Evolutionary conservation across 371 early-diverging fungal genomes (phyloP).

Genomic region (Synchytrium microbalum): DNA sequence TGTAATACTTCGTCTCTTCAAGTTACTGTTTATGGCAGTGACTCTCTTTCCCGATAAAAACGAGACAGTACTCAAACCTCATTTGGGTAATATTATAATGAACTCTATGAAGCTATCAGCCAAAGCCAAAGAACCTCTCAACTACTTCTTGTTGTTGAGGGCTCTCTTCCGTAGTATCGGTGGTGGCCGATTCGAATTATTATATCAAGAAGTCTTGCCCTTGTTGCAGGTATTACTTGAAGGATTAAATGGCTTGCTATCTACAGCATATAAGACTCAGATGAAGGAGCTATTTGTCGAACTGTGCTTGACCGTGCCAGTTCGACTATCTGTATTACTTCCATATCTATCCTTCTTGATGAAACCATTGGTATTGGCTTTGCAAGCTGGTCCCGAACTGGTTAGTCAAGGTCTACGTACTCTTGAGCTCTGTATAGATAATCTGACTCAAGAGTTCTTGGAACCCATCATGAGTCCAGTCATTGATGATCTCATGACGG

Average conservation of each 20-base stretch:
- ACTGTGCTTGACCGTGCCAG: conserved; percentile 93
- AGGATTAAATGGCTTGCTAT: conserved; percentile 74
- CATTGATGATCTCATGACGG: conserved; percentile 84
- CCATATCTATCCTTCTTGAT: conserved; percentile 92
- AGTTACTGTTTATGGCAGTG: conserved; percentile 89
- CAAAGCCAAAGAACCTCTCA: conserved; percentile 75
- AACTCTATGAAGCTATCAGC: conserved; percentile 76
- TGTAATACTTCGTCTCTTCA: conserved; percentile 84
- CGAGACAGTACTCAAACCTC: conserved; percentile 84
- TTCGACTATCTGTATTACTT: conserved; percentile 87
- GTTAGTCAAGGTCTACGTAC: conserved; percentile 93
- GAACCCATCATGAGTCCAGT: conserved; percentile 94
- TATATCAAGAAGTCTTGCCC: conserved; percentile 90
- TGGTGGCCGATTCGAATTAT: conserved; percentile 62
- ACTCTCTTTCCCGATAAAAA: conserved; percentile 86
- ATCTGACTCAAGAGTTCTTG: conserved; percentile 91
- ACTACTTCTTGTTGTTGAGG: conserved; percentile 86
- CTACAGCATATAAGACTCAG: conserved; percentile 68
- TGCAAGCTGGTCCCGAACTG: conserved; percentile 78
- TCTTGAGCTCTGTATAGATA: conserved; percentile 96
- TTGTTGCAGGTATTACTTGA: conserved; percentile 84
- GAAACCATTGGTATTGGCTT: conserved; percentile 91
- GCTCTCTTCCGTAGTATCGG: conserved; percentile 87
- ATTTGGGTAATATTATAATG: conserved; percentile 81
- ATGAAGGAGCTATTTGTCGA: conserved; percentile 73